Base-by-base conservation (phyloP, 768 basidiomycete species). In the Serendipita vermifera region DNA sequence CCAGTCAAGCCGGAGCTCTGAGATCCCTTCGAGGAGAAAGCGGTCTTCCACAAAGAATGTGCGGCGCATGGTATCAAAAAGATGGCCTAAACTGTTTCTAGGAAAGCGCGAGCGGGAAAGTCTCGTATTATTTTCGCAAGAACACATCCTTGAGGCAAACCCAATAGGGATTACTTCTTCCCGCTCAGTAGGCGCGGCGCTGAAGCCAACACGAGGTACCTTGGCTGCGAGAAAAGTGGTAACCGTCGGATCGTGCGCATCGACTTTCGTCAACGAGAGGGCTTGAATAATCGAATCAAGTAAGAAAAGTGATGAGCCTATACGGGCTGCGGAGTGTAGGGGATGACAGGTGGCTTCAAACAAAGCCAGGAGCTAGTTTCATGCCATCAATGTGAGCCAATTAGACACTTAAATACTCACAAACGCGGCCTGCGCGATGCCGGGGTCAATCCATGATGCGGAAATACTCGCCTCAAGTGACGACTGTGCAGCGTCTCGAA, bases 291-390 rank as follows among this genome's bases (percentile, higher is more conserved):
- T 78, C 27, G 73, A 71, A 64, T 89, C 87, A 31, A 88, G 72
- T 22, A 75, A 70, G 36, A 76, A 64, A 7, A 89, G 70, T 0
- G 85, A 73, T 17, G 67, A 67, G 20, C 72, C 70, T 9, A 79
- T 75, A 11, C 81, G 75, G 20, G 77, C 74, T 3, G 76, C 71
- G 22, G 74, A 75, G 64, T 86, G 76, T 38, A 76, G 71, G 4
- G 84, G 85, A 58, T 88, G 83, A 3, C 81, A 76, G 1, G 83
- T 87, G 0, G 78, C 76, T 65, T 89, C 87, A 62, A 85, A 89
- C 2, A 89, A 70, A 3, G 86, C 82, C 6, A 88, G 73, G 48
- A 89, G 78, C 85, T 85, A 59, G 15, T n/a, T n/a, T n/a, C n/a
- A n/a, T n/a, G n/a, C n/a, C 9, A n/a, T 29, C 15, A 6, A 26